Conservation (phyloP, 305 asterid species). For the Salvia sclarea region DNA sequence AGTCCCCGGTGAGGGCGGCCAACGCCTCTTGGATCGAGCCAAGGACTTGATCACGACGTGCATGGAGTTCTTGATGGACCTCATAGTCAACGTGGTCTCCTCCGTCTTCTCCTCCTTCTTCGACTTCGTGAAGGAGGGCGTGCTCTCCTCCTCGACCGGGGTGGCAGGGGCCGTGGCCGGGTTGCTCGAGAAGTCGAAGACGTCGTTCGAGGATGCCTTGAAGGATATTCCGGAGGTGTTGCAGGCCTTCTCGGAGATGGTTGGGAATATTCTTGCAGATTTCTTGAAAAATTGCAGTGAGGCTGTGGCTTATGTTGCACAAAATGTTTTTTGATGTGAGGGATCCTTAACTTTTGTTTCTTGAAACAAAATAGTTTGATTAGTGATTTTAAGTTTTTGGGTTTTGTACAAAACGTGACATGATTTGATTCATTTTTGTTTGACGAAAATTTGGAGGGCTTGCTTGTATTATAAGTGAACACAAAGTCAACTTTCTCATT, state of each 20-base stretch:
- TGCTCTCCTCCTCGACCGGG: conserved; percentile 32
- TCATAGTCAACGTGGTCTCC: conserved; percentile 27
- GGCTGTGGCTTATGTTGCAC: conserved; percentile 40
- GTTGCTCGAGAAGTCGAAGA: conserved; percentile 39
- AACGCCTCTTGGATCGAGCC: conserved; percentile 38
- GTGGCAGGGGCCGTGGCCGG: conserved; percentile 34
- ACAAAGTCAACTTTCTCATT: not conserved
- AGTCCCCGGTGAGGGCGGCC: conserved; percentile 47
- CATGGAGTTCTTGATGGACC: conserved; percentile 36
- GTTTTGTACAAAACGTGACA: not conserved
- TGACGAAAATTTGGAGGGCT: not conserved
- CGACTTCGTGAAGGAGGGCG: conserved; percentile 39
- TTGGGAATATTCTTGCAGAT: conserved; percentile 34
- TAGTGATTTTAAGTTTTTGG: not conserved
- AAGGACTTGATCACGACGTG: conserved; percentile 31
- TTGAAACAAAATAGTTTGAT: not conserved
- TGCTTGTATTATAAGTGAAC: not conserved
- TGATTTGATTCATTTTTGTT: not conserved
- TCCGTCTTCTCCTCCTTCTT: conserved; percentile 41
- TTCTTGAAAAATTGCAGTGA: conserved; percentile 48
- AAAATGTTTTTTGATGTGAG: conserved; percentile 39
- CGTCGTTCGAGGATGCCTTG: conserved; percentile 39
- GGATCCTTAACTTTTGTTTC: conserved; percentile 1
- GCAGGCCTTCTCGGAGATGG: conserved; percentile 45
- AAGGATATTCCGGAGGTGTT: conserved; percentile 43